Evolutionary conservation across 768 basidiomycete species (phyloP).

Genomic region (Tylopilus sp.): DNA sequence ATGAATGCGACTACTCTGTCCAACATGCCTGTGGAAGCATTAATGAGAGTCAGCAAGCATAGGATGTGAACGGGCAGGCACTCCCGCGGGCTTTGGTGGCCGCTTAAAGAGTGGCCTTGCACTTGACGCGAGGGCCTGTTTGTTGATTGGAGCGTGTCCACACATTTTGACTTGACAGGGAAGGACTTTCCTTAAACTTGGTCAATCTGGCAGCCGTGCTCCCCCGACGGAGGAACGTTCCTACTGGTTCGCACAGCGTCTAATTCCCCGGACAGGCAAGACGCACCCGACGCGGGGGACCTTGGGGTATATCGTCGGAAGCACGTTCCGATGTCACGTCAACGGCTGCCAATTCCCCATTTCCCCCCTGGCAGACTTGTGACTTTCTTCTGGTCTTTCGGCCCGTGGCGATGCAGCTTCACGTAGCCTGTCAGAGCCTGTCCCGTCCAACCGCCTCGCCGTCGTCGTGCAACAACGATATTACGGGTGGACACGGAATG

Average conservation of each 20-base stretch:
- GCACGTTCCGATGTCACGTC: slow-evolving; percentile 13
- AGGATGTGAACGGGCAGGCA: slow-evolving; percentile 2
- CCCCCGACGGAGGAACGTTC: slow-evolving; percentile 3
- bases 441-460: slow-evolving; percentile 11
- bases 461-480: slow-evolving; percentile 2
- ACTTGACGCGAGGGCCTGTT: slow-evolving; percentile 10
- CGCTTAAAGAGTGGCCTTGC: slow-evolving; percentile 20
- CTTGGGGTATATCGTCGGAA: slow-evolving; percentile 7
- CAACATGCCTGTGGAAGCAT: slow-evolving; percentile 1
- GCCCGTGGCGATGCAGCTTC: not conserved
- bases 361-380: not conserved
- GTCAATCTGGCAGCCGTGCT: slow-evolving; percentile 14
- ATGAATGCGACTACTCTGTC: not conserved
- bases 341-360: not conserved
- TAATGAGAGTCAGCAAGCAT: slow-evolving; percentile 4
- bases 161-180: slow-evolving; percentile 11
- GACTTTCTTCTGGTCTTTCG: not conserved
- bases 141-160: slow-evolving; percentile 16
- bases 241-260: slow-evolving; percentile 2
- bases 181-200: slow-evolving; percentile 4
- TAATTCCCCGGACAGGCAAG: slow-evolving; percentile 23
- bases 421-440: not conserved
- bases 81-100: slow-evolving; percentile 17
- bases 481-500: slow-evolving; percentile 17
- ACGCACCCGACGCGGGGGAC: not conserved